Percentiles rank a stretch among this genome's conserved stretches.
These are phyloP conservation scores for Pythium scleroteichum DNA, from an alignment of 352 stramenopile species.

Conservation along the genomic window DNA sequence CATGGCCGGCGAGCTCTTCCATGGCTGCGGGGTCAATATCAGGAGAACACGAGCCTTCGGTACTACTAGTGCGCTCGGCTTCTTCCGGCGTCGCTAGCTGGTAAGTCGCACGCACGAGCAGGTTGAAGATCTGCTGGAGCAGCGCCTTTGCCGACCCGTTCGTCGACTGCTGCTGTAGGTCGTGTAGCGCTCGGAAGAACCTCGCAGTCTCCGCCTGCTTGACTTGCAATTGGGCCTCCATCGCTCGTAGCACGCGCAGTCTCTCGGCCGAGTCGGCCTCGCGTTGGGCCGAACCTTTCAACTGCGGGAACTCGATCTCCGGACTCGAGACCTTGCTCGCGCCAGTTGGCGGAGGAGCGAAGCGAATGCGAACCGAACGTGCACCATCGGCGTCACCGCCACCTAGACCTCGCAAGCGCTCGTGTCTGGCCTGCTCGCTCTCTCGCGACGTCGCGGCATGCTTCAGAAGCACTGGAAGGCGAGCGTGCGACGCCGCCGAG, in stretches of 20 bases:
- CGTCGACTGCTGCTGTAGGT: slow-evolving; percentile 26
- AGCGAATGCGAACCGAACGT: slow-evolving; percentile 7
- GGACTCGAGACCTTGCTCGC: not conserved
- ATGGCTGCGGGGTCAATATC: slow-evolving; percentile 17
- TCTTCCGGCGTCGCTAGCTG: not conserved
- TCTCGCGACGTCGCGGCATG: slow-evolving; percentile 27
- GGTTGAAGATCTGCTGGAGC: slow-evolving; percentile 25
- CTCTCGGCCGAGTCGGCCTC: slow-evolving; percentile 77
- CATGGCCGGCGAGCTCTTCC: slow-evolving; percentile 16
- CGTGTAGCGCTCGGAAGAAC: slow-evolving; percentile 36
- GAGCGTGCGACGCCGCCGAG: not conserved
- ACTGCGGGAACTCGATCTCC: slow-evolving; percentile 72
- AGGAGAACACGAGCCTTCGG: not conserved
- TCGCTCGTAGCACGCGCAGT: slow-evolving; percentile 75
- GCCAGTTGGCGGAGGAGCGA: slow-evolving; percentile 6
- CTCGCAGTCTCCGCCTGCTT: slow-evolving; percentile 30
- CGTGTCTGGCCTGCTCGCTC: slow-evolving; percentile 3
- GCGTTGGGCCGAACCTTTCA: slow-evolving; percentile 67
- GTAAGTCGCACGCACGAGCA: slow-evolving; percentile 31
- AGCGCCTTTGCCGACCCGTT: slow-evolving; percentile 33
- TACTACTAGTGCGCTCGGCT: not conserved
- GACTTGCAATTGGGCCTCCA: slow-evolving; percentile 47
- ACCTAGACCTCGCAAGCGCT: not conserved
- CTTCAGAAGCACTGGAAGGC: slow-evolving; percentile 7
- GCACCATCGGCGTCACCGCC: not conserved